These are phyloP conservation scores for Turritis glabra DNA, from an alignment of 345 rosid genomes.

Conservation along the genomic window DNA sequence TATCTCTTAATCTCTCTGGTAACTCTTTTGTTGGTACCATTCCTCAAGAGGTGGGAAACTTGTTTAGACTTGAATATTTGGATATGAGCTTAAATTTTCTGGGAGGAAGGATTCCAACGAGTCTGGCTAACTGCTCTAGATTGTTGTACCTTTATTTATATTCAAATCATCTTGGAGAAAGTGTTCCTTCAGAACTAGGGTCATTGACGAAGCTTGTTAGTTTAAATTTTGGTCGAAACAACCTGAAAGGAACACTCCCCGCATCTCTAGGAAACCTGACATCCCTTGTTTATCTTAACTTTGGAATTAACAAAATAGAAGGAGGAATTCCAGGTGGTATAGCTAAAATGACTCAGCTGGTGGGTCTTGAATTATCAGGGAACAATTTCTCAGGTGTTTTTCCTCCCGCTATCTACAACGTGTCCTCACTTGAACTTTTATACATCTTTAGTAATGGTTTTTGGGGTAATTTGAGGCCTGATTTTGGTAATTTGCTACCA, in stretches of 20 bases:
- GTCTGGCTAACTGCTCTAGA: constrained; percentile 8
- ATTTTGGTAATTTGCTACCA: no score
- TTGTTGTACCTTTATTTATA: neutral
- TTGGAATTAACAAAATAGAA: neutral
- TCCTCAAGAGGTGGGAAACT: constrained; percentile 17
- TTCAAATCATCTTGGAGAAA: neutral
- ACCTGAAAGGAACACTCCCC: no score
- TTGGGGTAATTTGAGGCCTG: no score
- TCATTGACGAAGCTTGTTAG: constrained; percentile 19
- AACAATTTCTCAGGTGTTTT: no score
- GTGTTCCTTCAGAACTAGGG: no score
- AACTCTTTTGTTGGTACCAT: constrained; percentile 24
- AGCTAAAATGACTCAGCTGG: constrained; percentile 1
- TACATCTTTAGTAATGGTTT: no score
- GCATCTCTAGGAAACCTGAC: no score
- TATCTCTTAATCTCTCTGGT: no score
- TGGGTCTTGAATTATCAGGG: neutral
- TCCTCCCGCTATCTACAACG: no score
- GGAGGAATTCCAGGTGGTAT: neutral
- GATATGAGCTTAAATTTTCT: neutral
- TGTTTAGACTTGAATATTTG: constrained; percentile 6
- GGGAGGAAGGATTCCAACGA: neutral
- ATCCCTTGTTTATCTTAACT: neutral
- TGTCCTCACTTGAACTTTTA: no score
- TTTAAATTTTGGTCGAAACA: no score